Base-by-base conservation (phyloP, 164 flowering plant species). In the Cinnamomum chago region DNA sequence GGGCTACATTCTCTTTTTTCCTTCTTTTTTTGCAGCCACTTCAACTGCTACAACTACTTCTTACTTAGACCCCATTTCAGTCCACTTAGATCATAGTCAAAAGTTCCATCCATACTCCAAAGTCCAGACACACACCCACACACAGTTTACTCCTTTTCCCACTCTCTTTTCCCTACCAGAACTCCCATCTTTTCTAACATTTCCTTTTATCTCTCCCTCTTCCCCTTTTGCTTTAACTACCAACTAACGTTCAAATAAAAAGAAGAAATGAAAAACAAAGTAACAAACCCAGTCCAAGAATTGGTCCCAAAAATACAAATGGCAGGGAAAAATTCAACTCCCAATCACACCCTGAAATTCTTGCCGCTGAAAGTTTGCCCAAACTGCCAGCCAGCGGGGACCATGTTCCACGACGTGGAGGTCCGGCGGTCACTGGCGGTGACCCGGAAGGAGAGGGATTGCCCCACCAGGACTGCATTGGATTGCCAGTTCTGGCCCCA, bases 401-500 rank as follows among this genome's bases (percentile, higher is more conserved):
- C 91, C 22, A 90, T 50, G 77, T 91, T 90, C 88, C 86, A 86
- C 0, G 94, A 89, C 14, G 94, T 88, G 62, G 91, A 87, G 11
- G 86, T 82, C 6, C 94, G 82, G 13, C 80, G 85, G 74, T 92
- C 97, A 76, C 94, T 90, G 75, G 75, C 91, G 55, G 90, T 87
- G 72, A 92, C 88, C 18, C 94, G 83, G 80, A 91, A 90, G 1
- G 94, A 87, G 3, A 91, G 85, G 20, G 92, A 70, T 83, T 91
- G 97, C 11, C 94, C 94, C 30, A 79, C 84, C 77, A 91, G 68
- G 5, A 84, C 86, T 0, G 87, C 62, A 24, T 87, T 85, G 1
- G 92, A 81, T 67, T 90, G 91, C 95, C 95, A 90, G 78, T 90
- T 90, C 77, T 90, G 95, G 70, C 95, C 95, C 95, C 95, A 91